Conservation (phyloP, 495 filamentous ascomycete species). For the Paragyromitra xinjiangensis region DNA sequence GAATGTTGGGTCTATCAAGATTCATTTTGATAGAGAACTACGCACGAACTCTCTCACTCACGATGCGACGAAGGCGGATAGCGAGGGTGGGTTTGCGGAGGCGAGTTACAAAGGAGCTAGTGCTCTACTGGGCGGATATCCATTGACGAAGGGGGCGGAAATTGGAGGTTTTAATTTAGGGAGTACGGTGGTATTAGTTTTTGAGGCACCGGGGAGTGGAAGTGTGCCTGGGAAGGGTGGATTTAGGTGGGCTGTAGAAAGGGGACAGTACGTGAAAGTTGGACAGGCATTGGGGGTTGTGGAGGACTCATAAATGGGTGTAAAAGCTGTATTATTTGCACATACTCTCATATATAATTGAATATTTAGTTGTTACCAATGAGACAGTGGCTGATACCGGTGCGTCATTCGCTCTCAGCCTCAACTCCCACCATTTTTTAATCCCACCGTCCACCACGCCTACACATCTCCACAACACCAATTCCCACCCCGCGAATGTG, state of each 20-base stretch:
- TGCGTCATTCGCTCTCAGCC: constrained; percentile 18
- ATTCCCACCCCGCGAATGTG: constrained; percentile 32
- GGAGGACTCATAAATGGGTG: constrained; percentile 56
- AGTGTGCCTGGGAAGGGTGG: constrained; percentile 69
- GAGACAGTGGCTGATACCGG: background rate
- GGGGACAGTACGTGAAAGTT: constrained; percentile 87
- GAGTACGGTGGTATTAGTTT: constrained; percentile 94
- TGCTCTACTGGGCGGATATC: constrained; percentile 78
- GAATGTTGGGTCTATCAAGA: constrained; percentile 96
- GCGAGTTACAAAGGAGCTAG: constrained; percentile 86
- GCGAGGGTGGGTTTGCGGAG: constrained; percentile 85
- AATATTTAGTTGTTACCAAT: background rate
- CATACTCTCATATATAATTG: background rate
- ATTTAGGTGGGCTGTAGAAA: constrained; percentile 82
- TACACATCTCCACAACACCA: constrained; percentile 7
- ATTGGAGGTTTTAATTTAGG: constrained; percentile 98
- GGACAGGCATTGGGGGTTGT: constrained; percentile 83
- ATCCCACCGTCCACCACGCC: background rate
- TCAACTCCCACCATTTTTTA: constrained; percentile 8
- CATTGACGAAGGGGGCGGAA: constrained; percentile 86
- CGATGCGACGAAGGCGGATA: constrained; percentile 83
- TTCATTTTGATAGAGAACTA: constrained; percentile 96
- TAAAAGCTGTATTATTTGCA: constrained; percentile 1
- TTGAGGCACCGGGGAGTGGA: constrained; percentile 83
- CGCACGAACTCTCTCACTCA: constrained; percentile 90